Evolutionary conservation across 2,329 filamentous ascomycete species (phyloP).

Genomic region (Colletotrichum simmondsii): DNA sequence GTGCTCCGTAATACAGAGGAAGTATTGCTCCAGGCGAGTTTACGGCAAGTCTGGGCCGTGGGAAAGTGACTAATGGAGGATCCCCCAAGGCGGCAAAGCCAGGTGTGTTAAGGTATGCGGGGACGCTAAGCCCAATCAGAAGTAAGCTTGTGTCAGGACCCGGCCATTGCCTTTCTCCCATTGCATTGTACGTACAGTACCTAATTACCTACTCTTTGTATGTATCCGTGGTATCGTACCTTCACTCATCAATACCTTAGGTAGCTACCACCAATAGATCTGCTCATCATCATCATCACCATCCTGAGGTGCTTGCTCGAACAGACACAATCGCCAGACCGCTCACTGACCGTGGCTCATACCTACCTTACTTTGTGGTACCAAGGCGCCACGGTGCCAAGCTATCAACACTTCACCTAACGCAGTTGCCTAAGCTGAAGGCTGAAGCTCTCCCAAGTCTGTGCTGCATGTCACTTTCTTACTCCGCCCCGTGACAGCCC

Average conservation of each 20-base stretch:
- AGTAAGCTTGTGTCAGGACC: conserved; percentile 33
- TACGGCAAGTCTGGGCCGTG: conserved; percentile 5
- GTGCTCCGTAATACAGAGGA: conserved; percentile 3
- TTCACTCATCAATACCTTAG: no score
- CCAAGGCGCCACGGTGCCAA: not conserved
- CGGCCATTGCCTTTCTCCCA: not conserved
- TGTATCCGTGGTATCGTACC: no score
- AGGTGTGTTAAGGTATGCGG: conserved; percentile 6
- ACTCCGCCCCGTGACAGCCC: conserved; percentile 32
- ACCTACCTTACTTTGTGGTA: no score
- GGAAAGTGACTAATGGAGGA: not conserved
- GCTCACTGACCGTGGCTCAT: conserved; percentile 1
- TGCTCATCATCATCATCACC: not conserved
- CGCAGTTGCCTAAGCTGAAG: not conserved
- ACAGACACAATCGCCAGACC: not conserved
- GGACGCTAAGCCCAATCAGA: conserved; percentile 31
- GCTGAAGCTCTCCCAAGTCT: conserved; percentile 4
- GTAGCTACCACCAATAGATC: no score
- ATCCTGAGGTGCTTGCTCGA: not conserved
- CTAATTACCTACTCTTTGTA: no score
- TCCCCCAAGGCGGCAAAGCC: not conserved
- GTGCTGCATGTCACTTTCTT: conserved; percentile 30
- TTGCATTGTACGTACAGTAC: no score
- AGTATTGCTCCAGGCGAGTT: not conserved
- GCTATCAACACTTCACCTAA: not conserved